phyloP scores from a whole-genome alignment of 805 yeast genomes.

The Candida takata region DNA sequence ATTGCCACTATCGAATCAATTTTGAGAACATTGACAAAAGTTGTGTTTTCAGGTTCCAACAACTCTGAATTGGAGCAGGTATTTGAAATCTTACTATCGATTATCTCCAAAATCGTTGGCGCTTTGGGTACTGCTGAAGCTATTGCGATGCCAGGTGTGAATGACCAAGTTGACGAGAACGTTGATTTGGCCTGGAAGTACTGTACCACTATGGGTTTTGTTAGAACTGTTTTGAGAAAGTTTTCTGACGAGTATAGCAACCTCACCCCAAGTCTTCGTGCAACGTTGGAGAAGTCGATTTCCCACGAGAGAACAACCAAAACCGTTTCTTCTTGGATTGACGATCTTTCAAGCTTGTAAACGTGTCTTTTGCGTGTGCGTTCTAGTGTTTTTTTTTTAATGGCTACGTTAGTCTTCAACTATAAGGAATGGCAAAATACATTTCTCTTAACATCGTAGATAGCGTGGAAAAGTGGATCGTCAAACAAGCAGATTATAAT shows the following conservation, averaged over 20 bases:
- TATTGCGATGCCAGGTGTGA: conserved; percentile 21
- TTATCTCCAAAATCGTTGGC: conserved; percentile 17
- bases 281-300: conserved; percentile 27
- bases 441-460: conserved; percentile 1
- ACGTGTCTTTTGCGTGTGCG: too few species aligned
- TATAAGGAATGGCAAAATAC: too few species aligned
- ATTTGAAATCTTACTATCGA: conserved; percentile 21
- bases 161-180: conserved; percentile 24
- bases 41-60: conserved; percentile 17
- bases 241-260: conserved; percentile 36
- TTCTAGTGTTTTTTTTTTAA: too few species aligned
- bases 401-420: too few species aligned
- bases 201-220: conserved; percentile 28
- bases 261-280: conserved; percentile 26
- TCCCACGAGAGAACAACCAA: conserved; percentile 27
- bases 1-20: conserved; percentile 39
- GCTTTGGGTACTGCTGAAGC: conserved; percentile 14
- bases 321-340: conserved; percentile 27
- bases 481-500: not conserved
- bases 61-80: conserved; percentile 24
- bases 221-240: conserved; percentile 35
- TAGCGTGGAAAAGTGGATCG: not conserved
- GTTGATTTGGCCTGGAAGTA: conserved; percentile 38
- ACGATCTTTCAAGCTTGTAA: conserved; percentile 24
- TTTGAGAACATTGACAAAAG: conserved; percentile 28